Percentiles rank a stretch among this genome's conserved stretches.
Conservation (phyloP, 2,329 filamentous ascomycete genomes). For the Chaetomium sp. region DNA sequence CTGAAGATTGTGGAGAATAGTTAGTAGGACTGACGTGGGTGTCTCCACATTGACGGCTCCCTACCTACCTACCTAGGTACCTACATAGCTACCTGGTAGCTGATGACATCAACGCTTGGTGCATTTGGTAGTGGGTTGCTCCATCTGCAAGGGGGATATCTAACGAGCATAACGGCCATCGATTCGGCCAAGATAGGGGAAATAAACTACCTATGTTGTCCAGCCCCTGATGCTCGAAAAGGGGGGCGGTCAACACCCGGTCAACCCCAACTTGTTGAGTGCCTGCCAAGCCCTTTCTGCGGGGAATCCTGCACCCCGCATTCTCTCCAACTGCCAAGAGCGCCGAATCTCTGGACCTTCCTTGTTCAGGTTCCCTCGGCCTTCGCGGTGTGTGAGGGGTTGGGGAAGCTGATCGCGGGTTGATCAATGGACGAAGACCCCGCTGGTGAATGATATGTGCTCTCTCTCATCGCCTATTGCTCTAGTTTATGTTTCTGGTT, state of each 20-base stretch:
- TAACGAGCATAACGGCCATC: background rate
- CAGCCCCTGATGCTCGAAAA: background rate
- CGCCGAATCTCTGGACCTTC: slow-evolving; percentile 12
- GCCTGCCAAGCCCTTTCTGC: slow-evolving; percentile 13
- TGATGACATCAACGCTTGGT: background rate
- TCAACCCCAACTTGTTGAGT: background rate
- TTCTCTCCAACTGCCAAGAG: slow-evolving; percentile 20
- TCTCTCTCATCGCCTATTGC: background rate
- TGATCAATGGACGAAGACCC: slow-evolving; percentile 5
- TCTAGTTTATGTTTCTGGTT: background rate
- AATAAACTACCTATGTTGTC: background rate
- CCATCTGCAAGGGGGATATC: background rate
- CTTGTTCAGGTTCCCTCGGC: slow-evolving; percentile 16
- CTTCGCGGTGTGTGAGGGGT: slow-evolving; percentile 8
- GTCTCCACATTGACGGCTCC: background rate
- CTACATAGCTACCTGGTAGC: no score
- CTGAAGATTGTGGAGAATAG: background rate
- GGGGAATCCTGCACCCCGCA: slow-evolving; percentile 24
- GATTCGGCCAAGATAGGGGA: background rate
- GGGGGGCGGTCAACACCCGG: background rate
- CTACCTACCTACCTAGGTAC: no score
- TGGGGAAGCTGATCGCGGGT: background rate
- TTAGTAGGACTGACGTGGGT: background rate
- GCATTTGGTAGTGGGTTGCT: background rate
- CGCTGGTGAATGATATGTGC: background rate